Conservation (phyloP, 306 rosid species). For the Cucurbita ficifolia region DNA sequence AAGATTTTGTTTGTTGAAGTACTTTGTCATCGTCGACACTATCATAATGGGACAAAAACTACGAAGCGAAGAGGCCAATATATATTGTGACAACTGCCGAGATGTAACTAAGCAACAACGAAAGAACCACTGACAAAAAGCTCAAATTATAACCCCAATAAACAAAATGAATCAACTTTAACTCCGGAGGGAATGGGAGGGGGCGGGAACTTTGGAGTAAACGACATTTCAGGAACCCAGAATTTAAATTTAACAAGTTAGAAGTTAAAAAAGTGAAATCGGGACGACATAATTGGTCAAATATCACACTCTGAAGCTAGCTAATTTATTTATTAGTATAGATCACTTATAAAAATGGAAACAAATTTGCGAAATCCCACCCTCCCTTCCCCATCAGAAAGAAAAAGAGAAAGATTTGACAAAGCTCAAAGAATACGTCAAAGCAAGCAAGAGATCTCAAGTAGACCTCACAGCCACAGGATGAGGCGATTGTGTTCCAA, state of each 20-base stretch:
- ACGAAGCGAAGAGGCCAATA: background rate
- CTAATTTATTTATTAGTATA: background rate
- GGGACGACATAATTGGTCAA: background rate
- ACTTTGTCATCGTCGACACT: background rate
- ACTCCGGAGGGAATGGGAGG: background rate
- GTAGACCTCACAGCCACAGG: background rate
- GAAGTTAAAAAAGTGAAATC: background rate
- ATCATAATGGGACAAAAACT: background rate
- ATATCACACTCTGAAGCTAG: background rate
- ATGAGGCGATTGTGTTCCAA: background rate
- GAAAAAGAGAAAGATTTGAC: background rate
- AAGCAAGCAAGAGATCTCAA: slow-evolving; percentile 1
- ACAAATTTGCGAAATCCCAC: background rate
- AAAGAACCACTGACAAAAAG: slow-evolving; percentile 1
- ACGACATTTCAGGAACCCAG: background rate
- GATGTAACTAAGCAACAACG: background rate
- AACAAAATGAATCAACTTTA: background rate
- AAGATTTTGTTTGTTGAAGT: background rate
- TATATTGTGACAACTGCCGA: background rate
- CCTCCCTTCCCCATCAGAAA: background rate
- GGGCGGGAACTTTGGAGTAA: background rate
- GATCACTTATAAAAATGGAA: background rate
- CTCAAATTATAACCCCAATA: background rate
- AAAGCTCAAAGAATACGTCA: background rate
- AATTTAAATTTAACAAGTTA: background rate